phyloP scores from a whole-genome alignment of 345 rosid genomes.

The Trapa bicornis region DNA sequence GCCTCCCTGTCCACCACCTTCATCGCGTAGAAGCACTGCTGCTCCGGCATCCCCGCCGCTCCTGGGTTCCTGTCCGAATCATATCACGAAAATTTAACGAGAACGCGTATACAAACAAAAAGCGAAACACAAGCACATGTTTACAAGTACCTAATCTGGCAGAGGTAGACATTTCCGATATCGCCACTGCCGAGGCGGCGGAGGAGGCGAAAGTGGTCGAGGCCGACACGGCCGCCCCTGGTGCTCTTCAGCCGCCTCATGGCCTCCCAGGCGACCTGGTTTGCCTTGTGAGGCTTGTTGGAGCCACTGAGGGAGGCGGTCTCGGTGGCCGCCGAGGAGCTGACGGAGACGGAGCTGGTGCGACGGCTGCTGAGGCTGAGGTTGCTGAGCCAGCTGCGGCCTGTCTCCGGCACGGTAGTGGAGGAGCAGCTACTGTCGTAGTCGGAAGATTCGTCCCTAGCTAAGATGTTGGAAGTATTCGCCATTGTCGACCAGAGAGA shows the following conservation, averaged over 20 bases:
- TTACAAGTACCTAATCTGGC: conserved; percentile 45
- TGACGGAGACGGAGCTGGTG: conserved; percentile 52
- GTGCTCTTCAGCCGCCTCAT: conserved; percentile 42
- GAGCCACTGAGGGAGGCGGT: conserved; percentile 10
- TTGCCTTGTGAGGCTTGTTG: conserved; percentile 83
- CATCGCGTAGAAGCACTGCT: conserved; percentile 62
- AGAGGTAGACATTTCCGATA: conserved; percentile 81
- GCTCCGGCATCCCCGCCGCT: conserved; percentile 19
- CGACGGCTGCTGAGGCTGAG: conserved; percentile 70
- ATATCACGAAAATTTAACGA: neutral
- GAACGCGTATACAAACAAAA: too few species aligned
- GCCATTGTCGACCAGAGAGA: neutral
- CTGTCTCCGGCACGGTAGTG: conserved; percentile 51
- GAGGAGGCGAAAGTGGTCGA: conserved; percentile 68
- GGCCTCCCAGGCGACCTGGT: conserved; percentile 82
- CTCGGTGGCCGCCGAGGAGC: conserved; percentile 21
- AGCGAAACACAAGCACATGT: neutral
- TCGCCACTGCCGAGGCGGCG: conserved; percentile 86
- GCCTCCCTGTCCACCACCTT: conserved; percentile 93
- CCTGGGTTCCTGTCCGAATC: neutral
- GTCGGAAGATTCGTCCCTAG: conserved; percentile 10
- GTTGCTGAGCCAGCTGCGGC: conserved; percentile 84
- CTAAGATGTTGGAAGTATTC: neutral
- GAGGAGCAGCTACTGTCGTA: conserved; percentile 19
- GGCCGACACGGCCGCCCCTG: conserved; percentile 51